Evolutionary conservation across 2,329 filamentous ascomycete species (phyloP), one percentile per base, ranked within the genome.

Genomic region (Calonectria fujianensis): DNA sequence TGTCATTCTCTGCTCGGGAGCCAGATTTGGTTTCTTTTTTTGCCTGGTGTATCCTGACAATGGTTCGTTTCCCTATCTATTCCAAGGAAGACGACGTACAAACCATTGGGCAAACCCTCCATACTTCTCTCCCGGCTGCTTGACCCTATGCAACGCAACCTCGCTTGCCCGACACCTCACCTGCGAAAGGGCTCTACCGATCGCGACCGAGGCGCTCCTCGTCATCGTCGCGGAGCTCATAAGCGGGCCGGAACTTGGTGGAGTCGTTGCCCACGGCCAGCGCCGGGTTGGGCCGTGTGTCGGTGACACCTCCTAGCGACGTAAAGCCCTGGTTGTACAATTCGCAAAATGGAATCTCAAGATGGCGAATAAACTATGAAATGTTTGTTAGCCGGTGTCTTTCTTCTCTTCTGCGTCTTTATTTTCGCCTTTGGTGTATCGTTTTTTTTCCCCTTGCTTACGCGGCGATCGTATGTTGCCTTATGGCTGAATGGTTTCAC

Each of bases 271-370:
- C 83, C 67, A 78, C 80, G 76, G 88, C 90, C 80, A 97, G 85
- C 45, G 91, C 91, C 13, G 97, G 97, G 82, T 99, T 99, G 0
- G 95, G 96, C 77, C 94, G 91, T 3, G 97, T 99, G 85, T 99
- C 95, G 71, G 92, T 93, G 31, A 92, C 95, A 4, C 97, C 96
- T 27, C 97, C 97, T n/a, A 99, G 88, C 77, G 94, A 96, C 3
- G 97, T 98, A 85, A 97, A 98, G 13, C 96, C 96, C 78, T 83
- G 88, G 83, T 98, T 95, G 84, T 99, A 99, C 32, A 99, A 88
- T 14, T 89, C 86, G 84, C 97, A 98, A 83, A 98, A 99, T 7
- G 93, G 92, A 35, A 98, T 92, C 1, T 92, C 89, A 37, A 98
- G 87, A 81, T 94, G 92, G 37, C 94, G 91, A 75, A 97, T 94